Evolutionary conservation across 345 rosid species (phyloP), one percentile per base, ranked within the genome.

Genomic region (Cardamine chenopodiifolia): DNA sequence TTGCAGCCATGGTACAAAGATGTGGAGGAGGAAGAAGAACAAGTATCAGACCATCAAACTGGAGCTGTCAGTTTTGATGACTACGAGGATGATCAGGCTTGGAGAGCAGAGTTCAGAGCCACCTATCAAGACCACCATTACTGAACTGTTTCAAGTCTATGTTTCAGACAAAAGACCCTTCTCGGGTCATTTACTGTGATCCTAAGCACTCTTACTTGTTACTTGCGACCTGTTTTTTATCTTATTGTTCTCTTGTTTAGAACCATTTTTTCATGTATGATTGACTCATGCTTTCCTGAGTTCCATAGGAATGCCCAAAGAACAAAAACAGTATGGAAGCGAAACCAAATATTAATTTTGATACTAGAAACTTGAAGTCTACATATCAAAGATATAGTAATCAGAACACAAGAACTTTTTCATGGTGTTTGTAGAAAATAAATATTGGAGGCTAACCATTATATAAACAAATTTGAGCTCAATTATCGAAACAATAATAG

Each of bases 71-170:
- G 67, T 50, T 71, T 42, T 6, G 80, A 76, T 45, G 71, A 70
- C 5, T 77, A 77, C 20, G 80, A 56, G 6, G 97, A 94, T 76
- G 97, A 91, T 72, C 93, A 90, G 73, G 90, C 97, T 7, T 94
- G 97, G 99, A 88, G 96, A 80, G 97, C 97, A 12, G 97, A 94
- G 79, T 90, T 94, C 55, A 92, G 97, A 73, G 87, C 97, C 28
- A 86, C 83, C 47, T 94, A 94, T 77, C 95, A 90, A 79, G 92
- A 89, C n/a, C 97, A 86, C 86, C 68, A 40, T 66, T 77, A 71
- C 72, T 71, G 72, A 71, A 45, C 50, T 70, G 60, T 32, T 44
- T 40, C 53, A 62, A 42, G 66, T 59, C 45, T 32, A 5, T 26
- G 54, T 39, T 63, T 49, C 29, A 57, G 23, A 59, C 19, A 42